Base-by-base conservation (phyloP, 208 protist species). In the Acanthamoeba lenticulata region DNA sequence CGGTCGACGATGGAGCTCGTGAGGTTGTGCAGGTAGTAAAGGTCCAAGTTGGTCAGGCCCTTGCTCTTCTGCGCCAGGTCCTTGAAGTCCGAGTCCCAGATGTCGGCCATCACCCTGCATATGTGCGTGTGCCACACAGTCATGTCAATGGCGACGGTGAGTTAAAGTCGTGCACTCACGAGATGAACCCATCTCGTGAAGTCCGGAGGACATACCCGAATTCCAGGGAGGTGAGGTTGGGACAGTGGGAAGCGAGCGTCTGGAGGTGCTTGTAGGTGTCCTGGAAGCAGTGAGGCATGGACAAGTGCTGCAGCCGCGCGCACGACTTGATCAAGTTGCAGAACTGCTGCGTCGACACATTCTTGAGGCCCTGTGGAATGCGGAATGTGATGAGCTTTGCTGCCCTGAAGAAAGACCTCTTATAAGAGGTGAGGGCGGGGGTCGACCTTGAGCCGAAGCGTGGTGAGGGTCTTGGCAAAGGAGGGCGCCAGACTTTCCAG, bases 21-120 rank as follows among this genome's bases (percentile, higher is more conserved):
- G 15, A 93, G 40, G 62, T 93, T 93, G 36, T 93, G 55, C 19
- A 45, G 47, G 27, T 93, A 93, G 44, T 93, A 93, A 32, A 93
- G 62, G 32, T 93, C 88, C n/a, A 93, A 44, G 21, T 40, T 57
- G 15, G 67, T 93, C 15, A 93, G 88, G 0, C 42, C 62, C 32
- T 45, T 13, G 42, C 40, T 57, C 42, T 60, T 79, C n/a, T 40
- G 60, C 6, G 88, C 88, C 62, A 93, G 40, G 4, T 93, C 36
- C 40, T 62, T 29, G 32, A 93, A 93, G 32, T 93, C 88, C n/a
- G n/a, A n/a, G 21, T 93, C 88, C 67, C 88, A 93, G 15, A 93
- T 81, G 29, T 55, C 57, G 17, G 32, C 29, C 79, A 89, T 89
- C 32, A 36, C 49, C 19, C 79, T 89, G 19, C 3, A 21, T 29